A percentile compares a stretch with the other conserved stretches of the same genome.
phyloP scores from a whole-genome alignment of 2,329 filamentous ascomycete genomes.

The Fusarium sacchari region DNA sequence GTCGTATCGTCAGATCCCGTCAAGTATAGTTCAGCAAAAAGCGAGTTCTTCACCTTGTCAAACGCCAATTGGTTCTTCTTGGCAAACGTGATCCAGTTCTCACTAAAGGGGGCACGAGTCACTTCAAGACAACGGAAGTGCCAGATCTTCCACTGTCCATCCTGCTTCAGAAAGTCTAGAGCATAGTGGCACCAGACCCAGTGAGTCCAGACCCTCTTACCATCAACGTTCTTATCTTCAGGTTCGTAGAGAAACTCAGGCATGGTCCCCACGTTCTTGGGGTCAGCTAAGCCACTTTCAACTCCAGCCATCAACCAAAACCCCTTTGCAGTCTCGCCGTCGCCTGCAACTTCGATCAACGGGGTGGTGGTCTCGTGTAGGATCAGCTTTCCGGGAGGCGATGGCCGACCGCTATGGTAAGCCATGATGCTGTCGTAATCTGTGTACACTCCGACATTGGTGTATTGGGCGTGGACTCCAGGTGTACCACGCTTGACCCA shows the following conservation, averaged over 20 bases:
- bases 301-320: not conserved
- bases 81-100: not conserved
- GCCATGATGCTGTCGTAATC: not conserved
- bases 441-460: not conserved
- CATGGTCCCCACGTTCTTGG: not conserved
- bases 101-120: not conserved
- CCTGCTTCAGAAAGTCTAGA: not conserved
- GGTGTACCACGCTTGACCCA: not conserved
- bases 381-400: not conserved
- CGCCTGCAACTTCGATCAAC: not conserved
- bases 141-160: not conserved
- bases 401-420: not conserved
- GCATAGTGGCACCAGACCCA: not conserved
- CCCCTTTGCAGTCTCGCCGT: not conserved
- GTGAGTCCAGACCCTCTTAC: not conserved
- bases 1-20: rapidly evolving
- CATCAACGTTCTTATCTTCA: not conserved
- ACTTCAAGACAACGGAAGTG: not conserved
- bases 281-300: not conserved
- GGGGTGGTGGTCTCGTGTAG: not conserved
- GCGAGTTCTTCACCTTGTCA: not conserved
- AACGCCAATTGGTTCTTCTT: not conserved
- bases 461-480: not conserved
- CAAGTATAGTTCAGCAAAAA: rapidly evolving
- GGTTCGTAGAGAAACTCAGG: not conserved